A percentile compares a stretch with the other conserved stretches of the same genome.
These are phyloP conservation scores for Alternaria novae-zelandiae DNA, from an alignment of 2,329 filamentous ascomycete species.

Conservation along the genomic window DNA sequence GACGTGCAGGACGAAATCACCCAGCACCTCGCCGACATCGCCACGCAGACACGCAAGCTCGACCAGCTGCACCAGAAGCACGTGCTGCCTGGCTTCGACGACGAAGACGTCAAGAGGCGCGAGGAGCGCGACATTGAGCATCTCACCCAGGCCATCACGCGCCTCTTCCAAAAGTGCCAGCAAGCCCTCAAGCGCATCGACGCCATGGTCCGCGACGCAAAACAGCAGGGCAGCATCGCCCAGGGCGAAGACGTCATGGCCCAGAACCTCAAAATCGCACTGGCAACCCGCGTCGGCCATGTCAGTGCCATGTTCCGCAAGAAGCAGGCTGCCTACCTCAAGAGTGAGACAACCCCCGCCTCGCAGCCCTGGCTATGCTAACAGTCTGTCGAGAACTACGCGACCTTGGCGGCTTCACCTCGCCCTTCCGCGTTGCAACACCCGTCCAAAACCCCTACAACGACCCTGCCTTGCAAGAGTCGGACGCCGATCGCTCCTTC, in stretches of 20 bases:
- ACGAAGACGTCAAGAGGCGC: slow-evolving; percentile 83
- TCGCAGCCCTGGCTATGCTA: slow-evolving; percentile 10
- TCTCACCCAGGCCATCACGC: slow-evolving; percentile 88
- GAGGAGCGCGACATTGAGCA: slow-evolving; percentile 91
- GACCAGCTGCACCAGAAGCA: slow-evolving; percentile 97
- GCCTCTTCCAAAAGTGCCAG: slow-evolving; percentile 88
- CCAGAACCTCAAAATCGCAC: slow-evolving; percentile 89
- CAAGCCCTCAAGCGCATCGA: slow-evolving; percentile 87
- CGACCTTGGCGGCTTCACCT: slow-evolving; percentile 55
- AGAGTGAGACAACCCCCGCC: slow-evolving; percentile 65
- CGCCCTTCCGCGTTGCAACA: slow-evolving; percentile 54
- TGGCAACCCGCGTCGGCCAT: slow-evolving; percentile 88
- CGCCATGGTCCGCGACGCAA: slow-evolving; percentile 81
- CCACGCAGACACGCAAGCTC: slow-evolving; percentile 80
- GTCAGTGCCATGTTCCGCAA: slow-evolving; percentile 92
- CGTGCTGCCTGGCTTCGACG: slow-evolving; percentile 93
- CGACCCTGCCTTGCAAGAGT: slow-evolving; percentile 84
- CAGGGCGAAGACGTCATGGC: slow-evolving; percentile 94
- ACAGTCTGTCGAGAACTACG: slow-evolving; percentile 47
- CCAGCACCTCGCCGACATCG: slow-evolving; percentile 79
- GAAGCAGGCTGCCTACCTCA: slow-evolving; percentile 95
- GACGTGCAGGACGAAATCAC: slow-evolving; percentile 94
- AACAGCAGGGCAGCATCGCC: slow-evolving; percentile 73
- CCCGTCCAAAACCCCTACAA: slow-evolving; percentile 69
- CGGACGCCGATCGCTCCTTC: slow-evolving; percentile 89